Base-by-base conservation (phyloP, 2,329 filamentous ascomycete species). In the Colletotrichum sp. region DNA sequence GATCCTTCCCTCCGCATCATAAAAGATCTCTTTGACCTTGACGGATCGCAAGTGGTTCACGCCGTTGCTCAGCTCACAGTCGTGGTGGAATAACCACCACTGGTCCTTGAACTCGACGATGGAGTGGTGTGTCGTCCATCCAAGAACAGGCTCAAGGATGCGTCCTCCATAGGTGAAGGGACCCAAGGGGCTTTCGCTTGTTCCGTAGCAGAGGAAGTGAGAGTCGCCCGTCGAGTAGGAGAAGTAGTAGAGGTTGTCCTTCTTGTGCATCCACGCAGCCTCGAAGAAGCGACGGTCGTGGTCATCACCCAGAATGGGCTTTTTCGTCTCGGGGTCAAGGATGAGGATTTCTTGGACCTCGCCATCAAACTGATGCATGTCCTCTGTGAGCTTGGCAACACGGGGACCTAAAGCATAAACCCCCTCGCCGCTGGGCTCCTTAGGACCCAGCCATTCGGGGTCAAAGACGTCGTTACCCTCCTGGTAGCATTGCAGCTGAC, bases 41-140 rank as follows among this genome's bases (percentile, higher is more conserved):
- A 95, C 93, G 76, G 89, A 92, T 73, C 94, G 85, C 83, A 96
- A 80, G 81, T 96, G 93, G 79, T 93, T 90, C 66, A 93, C 90
- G 0, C 93, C 93, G 18, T 87, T 86, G 68, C 91, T 93, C 70
- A 95, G 81, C 80, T 91, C 90, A 73, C 91, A 91, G 83, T 95
- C 94, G 80, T 95, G 94, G 81, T 95, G 91, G 81, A 95, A 95
- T 70, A 96, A 81, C 82, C 90, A 95, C 90, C 93, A 95, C 76
- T 88, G 89, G 6, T 89, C 92, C 82, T 90, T 81, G 79, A 93
- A 94, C 85, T 95, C 93, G 12, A 93, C 92, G 77, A 96, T 93
- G 5, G 91, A 94, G 81, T 95, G 94, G 83, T 95, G 94, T 69
- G 94, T 96, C 57, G 94, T 95, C 94, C 94, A 96, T 2, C 94